Evolutionary conservation across 805 yeast genomes (phyloP), one percentile per base, ranked within the genome.

Genomic region (Metschnikowia borealis): DNA sequence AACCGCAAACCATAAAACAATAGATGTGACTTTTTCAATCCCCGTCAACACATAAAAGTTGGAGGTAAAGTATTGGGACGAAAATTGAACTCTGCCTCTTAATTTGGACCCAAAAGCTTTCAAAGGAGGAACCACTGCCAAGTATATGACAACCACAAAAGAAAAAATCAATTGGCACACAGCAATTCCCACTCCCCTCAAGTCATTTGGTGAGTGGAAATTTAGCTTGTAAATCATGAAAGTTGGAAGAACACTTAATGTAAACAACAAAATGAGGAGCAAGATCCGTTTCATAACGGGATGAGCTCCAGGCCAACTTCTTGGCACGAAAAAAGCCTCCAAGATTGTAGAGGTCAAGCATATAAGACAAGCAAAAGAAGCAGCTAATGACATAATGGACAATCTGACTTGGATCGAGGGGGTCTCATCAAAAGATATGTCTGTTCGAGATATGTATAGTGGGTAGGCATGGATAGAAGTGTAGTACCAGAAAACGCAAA

Each of bases 401-500:
- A 85, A 61, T 15, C 73, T 71, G 0, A 82, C 74, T 49, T 83
- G 83, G 3, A 65, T 52, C 1, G 84, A 73, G 0, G 96, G 95
- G 32, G 77, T 78, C 61, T 80, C 84, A 58, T 86, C 78, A 42
- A 73, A 55, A 6, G 71, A 62, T 37, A 79, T 81, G 46, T 70
- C 70, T 60, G 85, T 86, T 47, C 79, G 68, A 36, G 68, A 67
- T 0, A 89, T 84, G 63, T 85, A 87, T 29, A 88, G 69, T 0
- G 87, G 77, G 0, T 87, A 83, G 0, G 90, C 73, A 62, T 88
- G 86, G 62, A 78, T 79, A 40, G 84, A 64, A 0, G 90, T 85
- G 61, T 82, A 88, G 50, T 82, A 80, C 96, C 96, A 88, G 64
- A 85, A 88, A 33, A 82, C 71, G 1, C 88, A 74, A 37, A 83